These are phyloP conservation scores for Rubia yunnanensis DNA, from an alignment of 257 asterid genomes.

Conservation along the genomic window DNA sequence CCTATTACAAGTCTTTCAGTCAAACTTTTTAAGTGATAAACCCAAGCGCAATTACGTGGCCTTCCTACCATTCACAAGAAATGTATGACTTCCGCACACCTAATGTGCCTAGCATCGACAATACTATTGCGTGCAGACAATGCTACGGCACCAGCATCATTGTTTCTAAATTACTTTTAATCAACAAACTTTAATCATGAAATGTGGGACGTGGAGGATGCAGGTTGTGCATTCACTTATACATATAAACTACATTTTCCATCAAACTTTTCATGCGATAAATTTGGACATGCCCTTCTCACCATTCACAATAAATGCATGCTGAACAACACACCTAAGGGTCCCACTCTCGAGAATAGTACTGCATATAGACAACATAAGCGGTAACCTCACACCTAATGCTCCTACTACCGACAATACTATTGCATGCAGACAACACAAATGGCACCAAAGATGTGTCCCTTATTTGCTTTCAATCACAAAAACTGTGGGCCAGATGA, in stretches of 20 bases:
- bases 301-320: not conserved
- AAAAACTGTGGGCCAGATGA: not conserved
- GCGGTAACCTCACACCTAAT: not conserved
- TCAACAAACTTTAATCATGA: no score
- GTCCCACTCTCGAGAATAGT: not conserved
- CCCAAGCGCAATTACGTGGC: not conserved
- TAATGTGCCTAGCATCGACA: not conserved
- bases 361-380: not conserved
- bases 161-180: no score
- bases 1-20: not conserved
- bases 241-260: no score
- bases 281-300: no score
- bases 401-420: not conserved
- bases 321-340: not conserved
- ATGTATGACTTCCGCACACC: no score
- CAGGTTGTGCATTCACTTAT: no score
- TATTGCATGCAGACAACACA: not conserved
- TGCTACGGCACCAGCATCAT: not conserved
- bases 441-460: not conserved
- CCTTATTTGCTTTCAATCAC: not conserved
- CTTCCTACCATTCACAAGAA: not conserved
- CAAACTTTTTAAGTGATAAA: not conserved
- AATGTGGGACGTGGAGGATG: no score
- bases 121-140: not conserved
- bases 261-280: not conserved